Evolutionary conservation across 345 rosid species (phyloP).

Genomic region (Pistacia atlantica): DNA sequence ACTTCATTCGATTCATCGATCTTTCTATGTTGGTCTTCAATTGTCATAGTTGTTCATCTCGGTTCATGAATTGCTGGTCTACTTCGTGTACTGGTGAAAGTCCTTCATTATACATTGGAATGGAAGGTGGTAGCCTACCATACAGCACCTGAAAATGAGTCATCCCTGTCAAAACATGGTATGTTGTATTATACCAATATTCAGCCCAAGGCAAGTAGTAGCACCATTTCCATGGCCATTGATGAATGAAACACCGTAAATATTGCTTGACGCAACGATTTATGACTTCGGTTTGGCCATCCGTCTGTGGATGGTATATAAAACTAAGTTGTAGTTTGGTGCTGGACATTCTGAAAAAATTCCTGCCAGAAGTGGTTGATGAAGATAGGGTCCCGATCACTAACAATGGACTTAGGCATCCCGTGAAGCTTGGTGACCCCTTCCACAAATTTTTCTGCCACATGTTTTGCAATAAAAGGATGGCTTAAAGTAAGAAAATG

Average conservation of each 20-base stretch:
- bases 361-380: too few species aligned
- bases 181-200: too few species aligned
- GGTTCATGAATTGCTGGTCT: not conserved
- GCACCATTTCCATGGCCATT: not conserved
- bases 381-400: too few species aligned
- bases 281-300: not conserved
- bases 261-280: slow-evolving; percentile 2
- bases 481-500: not conserved
- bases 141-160: too few species aligned
- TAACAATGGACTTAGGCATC: too few species aligned
- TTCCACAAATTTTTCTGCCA: not conserved
- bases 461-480: not conserved
- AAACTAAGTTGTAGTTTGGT: not conserved
- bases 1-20: not conserved
- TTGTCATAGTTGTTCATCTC: not conserved
- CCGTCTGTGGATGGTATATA: not conserved
- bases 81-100: not conserved
- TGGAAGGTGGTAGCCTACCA: not conserved
- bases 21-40: not conserved
- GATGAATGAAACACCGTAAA: not conserved
- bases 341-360: too few species aligned
- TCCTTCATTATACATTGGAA: not conserved
- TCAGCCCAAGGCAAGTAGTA: too few species aligned
- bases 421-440: not conserved
- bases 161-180: too few species aligned